Evolutionary conservation across 805 yeast species (phyloP).

Genomic region (Blastobotrys chiropterorum): DNA sequence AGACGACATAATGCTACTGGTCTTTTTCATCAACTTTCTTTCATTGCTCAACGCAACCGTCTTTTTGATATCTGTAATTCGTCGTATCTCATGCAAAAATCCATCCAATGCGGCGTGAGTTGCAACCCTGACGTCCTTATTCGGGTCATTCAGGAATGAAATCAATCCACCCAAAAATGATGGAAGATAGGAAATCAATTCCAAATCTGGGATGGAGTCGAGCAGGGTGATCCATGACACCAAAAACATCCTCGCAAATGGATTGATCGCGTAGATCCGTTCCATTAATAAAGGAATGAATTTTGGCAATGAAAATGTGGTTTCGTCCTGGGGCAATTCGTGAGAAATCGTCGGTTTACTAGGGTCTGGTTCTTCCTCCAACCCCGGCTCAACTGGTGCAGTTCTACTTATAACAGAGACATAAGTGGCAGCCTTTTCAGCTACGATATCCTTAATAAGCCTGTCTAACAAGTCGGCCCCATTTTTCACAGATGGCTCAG

Average conservation of each 20-base stretch:
- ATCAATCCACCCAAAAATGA: constrained; percentile 81
- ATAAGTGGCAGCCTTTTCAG: constrained; percentile 88
- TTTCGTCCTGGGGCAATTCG: constrained; percentile 39
- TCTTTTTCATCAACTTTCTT: background rate
- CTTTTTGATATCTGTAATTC: constrained; percentile 64
- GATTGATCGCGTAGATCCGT: constrained; percentile 86
- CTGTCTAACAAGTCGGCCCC: constrained; percentile 93
- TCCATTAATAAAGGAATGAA: constrained; percentile 90
- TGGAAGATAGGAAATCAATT: constrained; percentile 79
- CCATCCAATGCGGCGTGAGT: constrained; percentile 72
- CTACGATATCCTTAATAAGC: constrained; percentile 86
- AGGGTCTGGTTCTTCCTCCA: constrained; percentile 20
- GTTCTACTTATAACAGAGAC: constrained; percentile 38
- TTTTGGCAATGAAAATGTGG: constrained; percentile 76
- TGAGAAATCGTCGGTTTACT: constrained; percentile 26
- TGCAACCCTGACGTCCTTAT: constrained; percentile 79
- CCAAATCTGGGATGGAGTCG: constrained; percentile 88
- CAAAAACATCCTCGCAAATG: constrained; percentile 83
- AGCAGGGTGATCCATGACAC: constrained; percentile 92
- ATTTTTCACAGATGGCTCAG: constrained; percentile 85
- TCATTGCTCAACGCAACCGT: constrained; percentile 17
- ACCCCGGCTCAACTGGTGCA: constrained; percentile 44
- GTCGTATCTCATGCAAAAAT: constrained; percentile 71
- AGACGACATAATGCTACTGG: constrained; percentile 8
- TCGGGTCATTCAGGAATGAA: constrained; percentile 72